Evolutionary conservation across 805 yeast species (phyloP), one percentile per base, ranked within the genome.

Genomic region (Vanderwaltozyma polyspora): DNA sequence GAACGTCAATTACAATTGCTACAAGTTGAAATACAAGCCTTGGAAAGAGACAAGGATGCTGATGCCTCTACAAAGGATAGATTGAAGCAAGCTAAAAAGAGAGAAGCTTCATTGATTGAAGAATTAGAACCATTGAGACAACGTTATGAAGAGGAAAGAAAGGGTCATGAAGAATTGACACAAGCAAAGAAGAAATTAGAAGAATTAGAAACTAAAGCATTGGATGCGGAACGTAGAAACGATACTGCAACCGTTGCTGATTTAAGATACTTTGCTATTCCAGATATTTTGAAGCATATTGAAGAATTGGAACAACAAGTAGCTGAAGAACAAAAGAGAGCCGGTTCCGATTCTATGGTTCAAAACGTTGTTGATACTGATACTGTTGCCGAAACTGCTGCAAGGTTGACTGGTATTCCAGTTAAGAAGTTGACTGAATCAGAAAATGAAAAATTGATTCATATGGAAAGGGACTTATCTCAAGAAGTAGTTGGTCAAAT

Each of bases 161-260:
- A 78, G 37, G 91, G 95, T 30, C 93, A 87, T 53, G 94, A 85
- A 50, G 87, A 84, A 58, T 73, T 91, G 52, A 89, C 91, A 35
- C 67, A 76, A 29, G 87, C 93, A 34, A 87, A 89, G 67, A 75
- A 85, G 63, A 84, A 81, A 60, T 70, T 91, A 45, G 96, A 89
- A 49, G 97, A 91, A 44, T 70, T 91, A 51, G 94, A 85, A 55
- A 76, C 73, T 55, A 91, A 91, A 63, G 97, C 97, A 4, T 70
- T 67, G 36, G 97, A 91, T 62, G 98, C 98, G 17, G 97, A 89
- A 59, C 84, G 98, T 70, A 80, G 96, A 55, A 83, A 83, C 44
- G 98, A 91, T 57, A 84, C 86, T 23, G 89, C 80, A 5, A 72
- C 95, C 9, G 94, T 93, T 34, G 97, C 98, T 15, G 98, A 91